These are phyloP conservation scores for Bromus sterilis DNA, from an alignment of 176 grass and related monocot genomes.

Conservation along the genomic window DNA sequence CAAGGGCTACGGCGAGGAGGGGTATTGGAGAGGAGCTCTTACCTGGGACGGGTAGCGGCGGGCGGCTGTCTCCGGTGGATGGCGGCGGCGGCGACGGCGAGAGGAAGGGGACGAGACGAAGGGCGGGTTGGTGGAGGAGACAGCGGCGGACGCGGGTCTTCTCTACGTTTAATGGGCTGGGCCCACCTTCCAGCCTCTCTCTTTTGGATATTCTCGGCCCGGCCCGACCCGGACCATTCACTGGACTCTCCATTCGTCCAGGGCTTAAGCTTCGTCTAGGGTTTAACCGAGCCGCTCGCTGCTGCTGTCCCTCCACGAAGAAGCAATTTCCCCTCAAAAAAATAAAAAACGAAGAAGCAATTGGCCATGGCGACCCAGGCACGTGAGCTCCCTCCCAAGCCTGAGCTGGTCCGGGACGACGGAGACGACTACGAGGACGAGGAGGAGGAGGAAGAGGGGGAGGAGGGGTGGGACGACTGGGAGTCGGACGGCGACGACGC, in stretches of 20 bases:
- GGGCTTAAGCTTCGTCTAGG: slow-evolving; percentile 15
- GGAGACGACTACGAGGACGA: slow-evolving; percentile 13
- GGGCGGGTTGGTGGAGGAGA: not conserved
- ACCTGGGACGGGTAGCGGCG: not conserved
- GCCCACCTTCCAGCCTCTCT: not conserved
- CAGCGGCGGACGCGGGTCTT: not conserved
- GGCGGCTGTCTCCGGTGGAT: not conserved
- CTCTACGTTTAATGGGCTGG: not conserved
- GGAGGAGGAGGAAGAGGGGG: slow-evolving; percentile 21
- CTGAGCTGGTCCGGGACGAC: not conserved
- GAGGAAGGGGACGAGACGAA: not conserved
- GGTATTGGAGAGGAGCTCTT: not conserved
- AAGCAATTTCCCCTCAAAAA: too few species aligned
- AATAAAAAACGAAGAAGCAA: too few species aligned
- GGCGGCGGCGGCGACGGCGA: not conserved
- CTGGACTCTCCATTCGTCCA: not conserved
- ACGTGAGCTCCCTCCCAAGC: slow-evolving; percentile 1
- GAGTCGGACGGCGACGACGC: slow-evolving; percentile 48
- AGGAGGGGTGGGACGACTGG: slow-evolving; percentile 87
- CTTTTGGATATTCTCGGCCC: not conserved
- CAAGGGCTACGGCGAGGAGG: not conserved
- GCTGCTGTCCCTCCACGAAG: not conserved
- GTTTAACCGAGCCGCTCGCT: slow-evolving; percentile 8
- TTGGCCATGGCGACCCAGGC: slow-evolving; percentile 14
- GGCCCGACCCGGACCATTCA: not conserved